These are phyloP conservation scores for Penicillium maclennaniae DNA, from an alignment of 495 filamentous ascomycete genomes.

Conservation along the genomic window DNA sequence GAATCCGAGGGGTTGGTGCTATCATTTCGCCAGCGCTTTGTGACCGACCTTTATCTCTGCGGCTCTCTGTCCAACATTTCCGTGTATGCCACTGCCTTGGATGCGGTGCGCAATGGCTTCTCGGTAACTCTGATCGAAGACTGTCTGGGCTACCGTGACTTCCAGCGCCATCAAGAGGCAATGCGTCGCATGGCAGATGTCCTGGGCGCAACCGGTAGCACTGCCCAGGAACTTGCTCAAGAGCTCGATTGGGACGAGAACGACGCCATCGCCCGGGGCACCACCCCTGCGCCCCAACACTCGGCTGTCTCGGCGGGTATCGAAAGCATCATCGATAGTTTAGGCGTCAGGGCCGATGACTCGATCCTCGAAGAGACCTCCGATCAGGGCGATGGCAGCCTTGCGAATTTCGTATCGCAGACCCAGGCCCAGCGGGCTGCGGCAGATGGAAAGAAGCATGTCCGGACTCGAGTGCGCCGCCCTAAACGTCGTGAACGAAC, in stretches of 20 bases:
- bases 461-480: slow-evolving; percentile 31
- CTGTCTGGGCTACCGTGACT: slow-evolving; percentile 79
- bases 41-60: slow-evolving; percentile 90
- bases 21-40: slow-evolving; percentile 67
- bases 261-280: slow-evolving; percentile 34
- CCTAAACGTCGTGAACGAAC: slow-evolving; percentile 28
- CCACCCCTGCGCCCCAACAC: slow-evolving; percentile 13
- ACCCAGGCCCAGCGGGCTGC: slow-evolving; percentile 13
- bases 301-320: slow-evolving; percentile 27
- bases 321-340: slow-evolving; percentile 37
- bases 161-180: slow-evolving; percentile 68
- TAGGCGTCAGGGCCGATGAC: slow-evolving; percentile 25
- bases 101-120: slow-evolving; percentile 84
- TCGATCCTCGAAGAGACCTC: slow-evolving; percentile 11
- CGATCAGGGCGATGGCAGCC: slow-evolving; percentile 19
- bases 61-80: slow-evolving; percentile 86
- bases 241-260: slow-evolving; percentile 48
- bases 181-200: slow-evolving; percentile 71
- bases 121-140: slow-evolving; percentile 82
- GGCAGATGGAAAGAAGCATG: slow-evolving; percentile 20
- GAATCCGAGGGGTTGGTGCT: slow-evolving; percentile 66
- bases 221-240: slow-evolving; percentile 55
- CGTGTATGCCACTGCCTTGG: slow-evolving; percentile 87
- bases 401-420: slow-evolving; percentile 21
- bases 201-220: slow-evolving; percentile 65